Evolutionary conservation across 2,329 filamentous ascomycete species (phyloP).

Genomic region (Aspergillus spinulosporus): DNA sequence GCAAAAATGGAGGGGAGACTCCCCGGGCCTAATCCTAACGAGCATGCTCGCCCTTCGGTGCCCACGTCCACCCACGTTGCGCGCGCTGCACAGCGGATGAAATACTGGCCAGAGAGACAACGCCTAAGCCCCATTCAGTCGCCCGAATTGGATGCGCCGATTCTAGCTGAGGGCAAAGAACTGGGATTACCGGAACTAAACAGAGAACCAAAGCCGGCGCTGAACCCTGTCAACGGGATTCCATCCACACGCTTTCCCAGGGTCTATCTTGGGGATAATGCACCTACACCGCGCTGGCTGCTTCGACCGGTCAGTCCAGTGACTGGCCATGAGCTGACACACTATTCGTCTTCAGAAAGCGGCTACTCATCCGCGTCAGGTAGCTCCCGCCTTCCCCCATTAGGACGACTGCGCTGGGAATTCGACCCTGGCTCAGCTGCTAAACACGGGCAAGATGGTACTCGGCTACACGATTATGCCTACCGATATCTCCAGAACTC

Average conservation of each 20-base stretch:
- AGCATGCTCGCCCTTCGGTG: not conserved
- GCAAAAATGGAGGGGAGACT: not conserved
- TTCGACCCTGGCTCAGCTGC: slow-evolving; percentile 24
- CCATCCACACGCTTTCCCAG: not conserved
- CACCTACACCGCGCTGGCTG: slow-evolving; percentile 18
- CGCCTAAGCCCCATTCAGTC: not conserved
- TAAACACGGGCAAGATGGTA: slow-evolving; percentile 6
- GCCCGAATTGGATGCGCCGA: not conserved
- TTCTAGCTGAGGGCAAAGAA: not conserved
- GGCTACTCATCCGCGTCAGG: not conserved
- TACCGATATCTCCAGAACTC: slow-evolving; percentile 22
- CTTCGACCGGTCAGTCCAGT: slow-evolving; percentile 7
- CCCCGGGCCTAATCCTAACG: not conserved
- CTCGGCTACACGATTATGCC: slow-evolving; percentile 23
- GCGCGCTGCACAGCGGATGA: not conserved
- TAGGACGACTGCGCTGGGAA: slow-evolving; percentile 18
- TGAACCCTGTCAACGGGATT: not conserved
- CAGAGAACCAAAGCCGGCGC: not conserved
- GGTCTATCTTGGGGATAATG: slow-evolving; percentile 12
- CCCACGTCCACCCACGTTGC: not conserved
- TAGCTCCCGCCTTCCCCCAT: not conserved
- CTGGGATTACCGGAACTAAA: slow-evolving; percentile 1
- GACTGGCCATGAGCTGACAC: not conserved
- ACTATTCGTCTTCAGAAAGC: not conserved
- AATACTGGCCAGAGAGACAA: not conserved